Conservation (phyloP, 2,329 filamentous ascomycete species). For the Geosmithia flava region DNA sequence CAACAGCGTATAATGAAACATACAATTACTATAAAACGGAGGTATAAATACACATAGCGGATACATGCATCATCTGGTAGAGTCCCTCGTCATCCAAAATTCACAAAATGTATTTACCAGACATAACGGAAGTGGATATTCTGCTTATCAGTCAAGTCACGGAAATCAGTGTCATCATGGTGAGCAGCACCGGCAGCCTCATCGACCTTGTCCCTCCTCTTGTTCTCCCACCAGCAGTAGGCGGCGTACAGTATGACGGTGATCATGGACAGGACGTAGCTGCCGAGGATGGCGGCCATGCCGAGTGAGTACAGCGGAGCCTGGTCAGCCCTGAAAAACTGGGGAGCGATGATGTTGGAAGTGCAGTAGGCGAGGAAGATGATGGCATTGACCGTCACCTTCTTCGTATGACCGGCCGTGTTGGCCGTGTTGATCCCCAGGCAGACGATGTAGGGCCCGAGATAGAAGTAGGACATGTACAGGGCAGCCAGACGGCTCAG, state of each 20-base stretch:
- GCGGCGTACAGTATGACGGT: conserved; percentile 14
- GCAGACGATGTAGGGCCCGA: conserved; percentile 8
- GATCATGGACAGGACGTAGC: conserved; percentile 13
- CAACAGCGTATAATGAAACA: too few species aligned
- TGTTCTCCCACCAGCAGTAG: conserved; percentile 18
- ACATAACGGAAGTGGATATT: conserved; percentile 16
- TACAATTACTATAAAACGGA: too few species aligned
- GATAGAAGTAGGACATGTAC: conserved; percentile 18
- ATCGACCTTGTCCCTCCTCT: conserved; percentile 9
- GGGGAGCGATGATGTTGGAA: conserved; percentile 25
- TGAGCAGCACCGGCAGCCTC: conserved; percentile 3
- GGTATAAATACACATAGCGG: too few species aligned
- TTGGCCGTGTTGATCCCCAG: conserved; percentile 8
- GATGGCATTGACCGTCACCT: conserved; percentile 29
- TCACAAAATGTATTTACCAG: conserved; percentile 4
- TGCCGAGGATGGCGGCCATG: conserved; percentile 10
- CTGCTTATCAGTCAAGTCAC: conserved; percentile 20
- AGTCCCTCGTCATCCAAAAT: too few species aligned
- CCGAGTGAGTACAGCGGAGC: conserved; percentile 19
- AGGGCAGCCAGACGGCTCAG: conserved; percentile 16
- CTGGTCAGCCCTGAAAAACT: conserved; percentile 22
- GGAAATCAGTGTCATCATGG: conserved; percentile 16
- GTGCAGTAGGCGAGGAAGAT: conserved; percentile 29
- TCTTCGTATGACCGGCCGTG: conserved; percentile 23
- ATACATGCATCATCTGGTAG: too few species aligned